Evolutionary conservation across 2,329 filamentous ascomycete species (phyloP).

Genomic region (Xylaria sp.): DNA sequence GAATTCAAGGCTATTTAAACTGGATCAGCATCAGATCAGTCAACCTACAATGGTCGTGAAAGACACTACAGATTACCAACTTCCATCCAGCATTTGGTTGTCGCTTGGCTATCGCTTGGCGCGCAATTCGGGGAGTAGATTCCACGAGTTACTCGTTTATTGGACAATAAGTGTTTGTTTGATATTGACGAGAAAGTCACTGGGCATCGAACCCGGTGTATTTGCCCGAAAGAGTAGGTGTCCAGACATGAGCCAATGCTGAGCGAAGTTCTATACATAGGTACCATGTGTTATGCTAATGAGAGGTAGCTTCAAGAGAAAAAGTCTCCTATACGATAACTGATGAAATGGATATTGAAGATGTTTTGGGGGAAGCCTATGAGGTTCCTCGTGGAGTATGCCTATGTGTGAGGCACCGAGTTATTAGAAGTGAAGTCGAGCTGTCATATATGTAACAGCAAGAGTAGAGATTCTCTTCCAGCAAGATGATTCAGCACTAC

Average conservation of each 20-base stretch:
- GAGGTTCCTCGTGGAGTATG: neutral
- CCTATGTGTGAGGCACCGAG: too few relatives aligned
- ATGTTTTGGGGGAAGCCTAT: neutral
- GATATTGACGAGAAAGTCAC: neutral
- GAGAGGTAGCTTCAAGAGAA: neutral
- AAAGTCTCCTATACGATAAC: neutral
- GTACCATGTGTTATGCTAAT: neutral
- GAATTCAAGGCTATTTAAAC: neutral
- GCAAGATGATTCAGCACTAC: neutral
- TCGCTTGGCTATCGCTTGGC: slow-evolving; percentile 27
- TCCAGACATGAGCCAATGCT: neutral
- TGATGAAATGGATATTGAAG: neutral
- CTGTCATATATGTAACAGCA: neutral
- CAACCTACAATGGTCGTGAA: neutral
- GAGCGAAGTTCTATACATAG: neutral
- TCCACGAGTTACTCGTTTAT: neutral
- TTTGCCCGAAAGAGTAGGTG: slow-evolving; percentile 27
- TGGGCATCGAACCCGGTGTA: slow-evolving; percentile 1
- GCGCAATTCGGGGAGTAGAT: slow-evolving; percentile 20
- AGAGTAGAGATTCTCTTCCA: neutral
- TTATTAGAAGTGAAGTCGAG: neutral
- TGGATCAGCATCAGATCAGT: neutral
- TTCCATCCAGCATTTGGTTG: neutral
- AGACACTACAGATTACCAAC: slow-evolving; percentile 9
- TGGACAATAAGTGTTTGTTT: neutral